These are phyloP conservation scores for Phellinidium pouzarii DNA, from an alignment of 1,284 basidiomycete genomes.

Conservation along the genomic window DNA sequence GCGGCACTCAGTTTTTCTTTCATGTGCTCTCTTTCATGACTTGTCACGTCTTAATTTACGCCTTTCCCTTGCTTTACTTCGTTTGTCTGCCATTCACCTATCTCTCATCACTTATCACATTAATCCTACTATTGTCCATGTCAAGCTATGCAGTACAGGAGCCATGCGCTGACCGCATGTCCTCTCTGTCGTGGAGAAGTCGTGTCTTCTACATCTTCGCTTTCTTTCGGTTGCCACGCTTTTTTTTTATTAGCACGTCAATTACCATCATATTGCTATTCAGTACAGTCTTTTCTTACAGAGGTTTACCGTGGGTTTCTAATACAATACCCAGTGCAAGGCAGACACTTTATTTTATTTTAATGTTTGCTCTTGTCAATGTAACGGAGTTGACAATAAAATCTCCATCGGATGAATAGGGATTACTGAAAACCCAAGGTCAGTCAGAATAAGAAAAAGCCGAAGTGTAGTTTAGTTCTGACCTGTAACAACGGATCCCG, in stretches of 20 bases:
- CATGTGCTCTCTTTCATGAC: slow-evolving; percentile 19
- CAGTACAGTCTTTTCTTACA: neutral
- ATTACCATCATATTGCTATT: neutral
- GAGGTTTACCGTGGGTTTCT: slow-evolving; percentile 6
- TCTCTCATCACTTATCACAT: slow-evolving; percentile 9
- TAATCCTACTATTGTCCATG: slow-evolving; percentile 9
- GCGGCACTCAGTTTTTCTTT: slow-evolving; percentile 14
- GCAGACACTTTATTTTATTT: neutral
- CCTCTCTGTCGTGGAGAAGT: neutral
- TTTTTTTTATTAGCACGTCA: neutral
- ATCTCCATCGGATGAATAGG: neutral
- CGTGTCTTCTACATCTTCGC: neutral
- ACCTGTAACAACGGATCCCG: slow-evolving; percentile 36
- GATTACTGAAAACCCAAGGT: slow-evolving; percentile 1
- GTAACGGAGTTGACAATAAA: neutral
- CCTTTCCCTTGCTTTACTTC: slow-evolving; percentile 12
- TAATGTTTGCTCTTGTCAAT: slow-evolving; percentile 4
- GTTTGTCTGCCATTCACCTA: neutral
- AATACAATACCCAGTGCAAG: slow-evolving; percentile 16
- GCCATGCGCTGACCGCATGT: neutral
- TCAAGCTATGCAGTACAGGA: neutral
- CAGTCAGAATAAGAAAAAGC: neutral
- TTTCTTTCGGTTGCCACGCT: neutral
- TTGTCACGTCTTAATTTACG: slow-evolving; percentile 24
- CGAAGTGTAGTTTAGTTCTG: neutral